Base-by-base conservation (phyloP, 345 rosid genomes). In the Eucalyptus melliodora region DNA sequence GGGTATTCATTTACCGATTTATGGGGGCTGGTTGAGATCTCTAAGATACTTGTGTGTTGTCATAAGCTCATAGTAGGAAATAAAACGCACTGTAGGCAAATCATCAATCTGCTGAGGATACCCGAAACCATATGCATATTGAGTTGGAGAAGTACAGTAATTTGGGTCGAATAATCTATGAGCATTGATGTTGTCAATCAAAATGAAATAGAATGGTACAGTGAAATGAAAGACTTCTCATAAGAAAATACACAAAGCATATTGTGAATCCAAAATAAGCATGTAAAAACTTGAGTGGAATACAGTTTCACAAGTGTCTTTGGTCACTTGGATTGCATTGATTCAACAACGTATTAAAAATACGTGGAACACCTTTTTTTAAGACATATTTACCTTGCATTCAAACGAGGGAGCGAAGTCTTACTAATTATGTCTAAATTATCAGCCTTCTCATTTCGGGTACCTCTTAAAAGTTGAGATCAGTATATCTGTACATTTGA, bases 361-460 rank as follows among this genome's bases (percentile, higher is more conserved):
- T 65, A n/a, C 2, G 2, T n/a, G 6, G 3, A 65, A 7, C 40
- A 15, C 19, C 6, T n/a, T 77, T 23, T 23, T 77, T 40, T 6
- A 37, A 72, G 5, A 0, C 9, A 37, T 37, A 4, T n/a, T 65
- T 65, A 65, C 8, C 3, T 9, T 3, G 4, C 27, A 7, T 72
- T 72, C 15, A 37, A 2, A 72, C 0, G 14, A 37, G 15, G 0
- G 12, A 37, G 15, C 3, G 4, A 1, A 72, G 2, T 17, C 5
- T 6, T 19, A 21, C 8, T 19, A 1, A 24, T 8, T 2, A 11
- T 4, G 1, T 77, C 0, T 40, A 1, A 40, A 77, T 40, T 77
- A 77, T 77, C 85, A 77, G 85, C 16, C 47, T 40, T 77, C 85
- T 77, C 85, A 40, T 77, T 40, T 77, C 85, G 16, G 0, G 0